A percentile compares a stretch with the other conserved stretches of the same genome.
Evolutionary conservation across 2,329 filamentous ascomycete genomes (phyloP).

Genomic region (Trichoderma polysporum): DNA sequence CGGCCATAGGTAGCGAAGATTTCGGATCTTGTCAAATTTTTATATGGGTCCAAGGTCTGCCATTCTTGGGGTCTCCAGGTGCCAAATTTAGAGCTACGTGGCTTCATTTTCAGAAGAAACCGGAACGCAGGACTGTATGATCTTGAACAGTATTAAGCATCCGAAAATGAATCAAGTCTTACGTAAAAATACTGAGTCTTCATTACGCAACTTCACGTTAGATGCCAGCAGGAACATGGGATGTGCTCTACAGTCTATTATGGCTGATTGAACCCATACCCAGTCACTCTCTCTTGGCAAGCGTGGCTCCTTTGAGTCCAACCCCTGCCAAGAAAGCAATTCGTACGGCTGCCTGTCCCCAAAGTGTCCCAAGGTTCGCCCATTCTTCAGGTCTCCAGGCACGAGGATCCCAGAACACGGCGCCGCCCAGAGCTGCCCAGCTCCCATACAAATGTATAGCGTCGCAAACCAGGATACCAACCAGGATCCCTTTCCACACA

Average conservation of each 20-base stretch:
- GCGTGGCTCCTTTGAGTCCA: background rate
- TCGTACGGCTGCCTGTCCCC: background rate
- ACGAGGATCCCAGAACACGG: background rate
- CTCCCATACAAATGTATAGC: background rate
- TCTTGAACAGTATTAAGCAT: background rate
- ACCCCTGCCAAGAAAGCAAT: background rate
- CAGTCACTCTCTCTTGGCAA: background rate
- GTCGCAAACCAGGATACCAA: background rate
- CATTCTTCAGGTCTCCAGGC: background rate
- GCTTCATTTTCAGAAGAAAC: too few species aligned
- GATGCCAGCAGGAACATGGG: background rate
- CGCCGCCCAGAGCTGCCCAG: background rate
- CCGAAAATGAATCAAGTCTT: background rate
- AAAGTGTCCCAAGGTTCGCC: background rate
- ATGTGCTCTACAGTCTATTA: background rate
- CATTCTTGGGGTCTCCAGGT: too few species aligned
- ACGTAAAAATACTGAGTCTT: background rate
- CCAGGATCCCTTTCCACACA: background rate
- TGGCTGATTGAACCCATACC: background rate
- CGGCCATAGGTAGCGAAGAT: too few species aligned
- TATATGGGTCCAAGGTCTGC: too few species aligned
- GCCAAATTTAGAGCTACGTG: too few species aligned
- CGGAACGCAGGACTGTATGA: too few species aligned
- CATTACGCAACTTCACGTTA: background rate
- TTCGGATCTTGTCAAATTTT: too few species aligned